phyloP scores from a whole-genome alignment of 192 early-diverging fungal genomes.

The Phlyctochytrium arcticum region DNA sequence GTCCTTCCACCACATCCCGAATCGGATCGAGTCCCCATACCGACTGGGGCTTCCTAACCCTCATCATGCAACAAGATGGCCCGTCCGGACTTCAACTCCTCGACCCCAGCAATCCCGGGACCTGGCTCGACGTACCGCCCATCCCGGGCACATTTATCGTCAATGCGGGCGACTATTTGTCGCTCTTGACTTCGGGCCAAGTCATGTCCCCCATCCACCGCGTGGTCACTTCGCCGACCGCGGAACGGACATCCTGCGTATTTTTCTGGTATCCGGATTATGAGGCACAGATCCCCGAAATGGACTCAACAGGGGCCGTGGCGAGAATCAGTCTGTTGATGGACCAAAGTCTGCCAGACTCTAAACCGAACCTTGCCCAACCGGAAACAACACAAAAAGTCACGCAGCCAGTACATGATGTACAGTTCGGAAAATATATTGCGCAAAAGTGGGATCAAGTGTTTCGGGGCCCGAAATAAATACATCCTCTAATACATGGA shows the following conservation, averaged over 20 bases:
- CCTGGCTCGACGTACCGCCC: constrained; percentile 42
- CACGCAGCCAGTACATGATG: neutral
- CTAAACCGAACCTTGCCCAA: neutral
- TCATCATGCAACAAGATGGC: constrained; percentile 47
- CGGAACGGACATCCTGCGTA: constrained; percentile 50
- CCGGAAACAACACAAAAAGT: neutral
- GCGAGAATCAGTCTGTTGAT: constrained; percentile 24
- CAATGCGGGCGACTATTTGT: constrained; percentile 62
- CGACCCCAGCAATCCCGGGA: constrained; percentile 31
- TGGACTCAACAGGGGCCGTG: neutral
- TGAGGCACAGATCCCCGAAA: constrained; percentile 28
- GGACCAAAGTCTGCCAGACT: neutral
- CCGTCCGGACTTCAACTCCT: constrained; percentile 53
- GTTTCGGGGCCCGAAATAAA: too few relatives aligned
- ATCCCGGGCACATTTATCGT: constrained; percentile 48
- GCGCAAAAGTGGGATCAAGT: constrained; percentile 29
- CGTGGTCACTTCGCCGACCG: constrained; percentile 47
- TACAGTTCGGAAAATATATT: constrained; percentile 32
- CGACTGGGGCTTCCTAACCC: constrained; percentile 62
- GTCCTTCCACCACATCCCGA: constrained; percentile 9
- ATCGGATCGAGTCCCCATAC: constrained; percentile 41
- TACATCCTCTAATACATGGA: too few relatives aligned
- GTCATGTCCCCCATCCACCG: constrained; percentile 53
- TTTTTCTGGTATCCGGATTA: constrained; percentile 64
- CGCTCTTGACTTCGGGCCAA: constrained; percentile 47